These are phyloP conservation scores for Apiospora malaysiana DNA, from an alignment of 2,329 filamentous ascomycete genomes.

Conservation along the genomic window DNA sequence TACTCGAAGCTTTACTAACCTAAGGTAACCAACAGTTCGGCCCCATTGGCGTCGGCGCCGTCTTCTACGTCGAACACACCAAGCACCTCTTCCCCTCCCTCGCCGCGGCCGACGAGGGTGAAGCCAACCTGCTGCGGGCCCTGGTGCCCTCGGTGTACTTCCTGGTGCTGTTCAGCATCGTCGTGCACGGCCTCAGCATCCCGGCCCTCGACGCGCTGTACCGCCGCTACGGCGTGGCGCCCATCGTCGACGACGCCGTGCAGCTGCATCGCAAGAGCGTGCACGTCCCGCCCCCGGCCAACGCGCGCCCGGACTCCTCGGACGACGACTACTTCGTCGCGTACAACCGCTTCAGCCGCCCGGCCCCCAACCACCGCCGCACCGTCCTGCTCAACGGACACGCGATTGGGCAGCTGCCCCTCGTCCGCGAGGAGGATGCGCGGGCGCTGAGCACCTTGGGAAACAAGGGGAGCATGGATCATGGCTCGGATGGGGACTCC, in stretches of 20 bases:
- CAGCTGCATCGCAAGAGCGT: conserved; percentile 44
- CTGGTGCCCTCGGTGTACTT: conserved; percentile 24
- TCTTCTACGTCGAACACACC: conserved; percentile 71
- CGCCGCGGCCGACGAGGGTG: conserved; percentile 42
- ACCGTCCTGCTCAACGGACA: neutral
- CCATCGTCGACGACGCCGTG: conserved; percentile 48
- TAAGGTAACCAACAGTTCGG: conserved; percentile 64
- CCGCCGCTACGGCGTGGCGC: conserved; percentile 43
- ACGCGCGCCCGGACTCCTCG: conserved; percentile 41
- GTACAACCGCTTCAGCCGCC: conserved; percentile 52
- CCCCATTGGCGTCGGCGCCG: conserved; percentile 76
- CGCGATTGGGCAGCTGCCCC: neutral
- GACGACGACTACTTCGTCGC: conserved; percentile 46
- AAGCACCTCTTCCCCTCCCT: conserved; percentile 47
- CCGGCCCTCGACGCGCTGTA: conserved; percentile 47
- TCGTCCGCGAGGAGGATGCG: conserved; percentile 1
- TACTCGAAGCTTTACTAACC: neutral
- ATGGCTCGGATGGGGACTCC: neutral
- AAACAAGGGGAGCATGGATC: neutral
- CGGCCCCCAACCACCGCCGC: conserved; percentile 26
- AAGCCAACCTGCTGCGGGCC: conserved; percentile 29
- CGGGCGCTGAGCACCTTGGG: neutral
- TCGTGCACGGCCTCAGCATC: conserved; percentile 53
- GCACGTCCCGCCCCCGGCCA: conserved; percentile 41
- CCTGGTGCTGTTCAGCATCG: conserved; percentile 42